Percentiles rank a stretch among this genome's conserved stretches.
Evolutionary conservation across 176 grass and related monocot genomes (phyloP).

Genomic region (Oryza punctata): DNA sequence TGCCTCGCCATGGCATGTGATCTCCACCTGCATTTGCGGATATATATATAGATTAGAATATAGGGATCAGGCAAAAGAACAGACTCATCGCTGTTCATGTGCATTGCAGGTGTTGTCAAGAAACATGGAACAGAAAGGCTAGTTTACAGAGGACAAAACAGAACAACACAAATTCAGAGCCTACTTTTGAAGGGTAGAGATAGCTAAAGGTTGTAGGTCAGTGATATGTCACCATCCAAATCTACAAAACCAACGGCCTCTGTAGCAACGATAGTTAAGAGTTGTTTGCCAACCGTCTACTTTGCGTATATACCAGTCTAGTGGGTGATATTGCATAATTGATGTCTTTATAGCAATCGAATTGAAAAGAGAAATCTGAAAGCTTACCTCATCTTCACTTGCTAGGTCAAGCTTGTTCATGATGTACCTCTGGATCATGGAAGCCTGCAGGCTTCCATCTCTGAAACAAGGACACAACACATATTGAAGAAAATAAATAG

Average conservation of each 20-base stretch:
- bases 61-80: background rate
- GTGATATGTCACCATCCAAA: constrained; percentile 12
- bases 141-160: background rate
- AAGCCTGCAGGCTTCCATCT: constrained; percentile 63
- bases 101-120: background rate
- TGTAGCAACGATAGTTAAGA: background rate
- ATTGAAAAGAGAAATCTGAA: background rate
- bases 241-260: background rate
- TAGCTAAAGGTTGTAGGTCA: background rate
- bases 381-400: constrained; percentile 77
- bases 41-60: background rate
- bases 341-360: constrained; percentile 13
- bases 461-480: constrained; percentile 53
- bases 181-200: background rate
- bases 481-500: constrained; percentile 9
- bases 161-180: constrained; percentile 2
- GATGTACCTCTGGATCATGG: constrained; percentile 78
- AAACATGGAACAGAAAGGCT: background rate
- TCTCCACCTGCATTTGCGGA: constrained; percentile 55
- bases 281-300: background rate
- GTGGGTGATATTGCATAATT: background rate
- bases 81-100: constrained; percentile 1
- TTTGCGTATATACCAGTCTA: background rate
- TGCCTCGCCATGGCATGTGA: constrained; percentile 57
- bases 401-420: constrained; percentile 64